These are phyloP conservation scores for Xylaria sp. DNA, from an alignment of 2,329 filamentous ascomycete species.

Conservation along the genomic window DNA sequence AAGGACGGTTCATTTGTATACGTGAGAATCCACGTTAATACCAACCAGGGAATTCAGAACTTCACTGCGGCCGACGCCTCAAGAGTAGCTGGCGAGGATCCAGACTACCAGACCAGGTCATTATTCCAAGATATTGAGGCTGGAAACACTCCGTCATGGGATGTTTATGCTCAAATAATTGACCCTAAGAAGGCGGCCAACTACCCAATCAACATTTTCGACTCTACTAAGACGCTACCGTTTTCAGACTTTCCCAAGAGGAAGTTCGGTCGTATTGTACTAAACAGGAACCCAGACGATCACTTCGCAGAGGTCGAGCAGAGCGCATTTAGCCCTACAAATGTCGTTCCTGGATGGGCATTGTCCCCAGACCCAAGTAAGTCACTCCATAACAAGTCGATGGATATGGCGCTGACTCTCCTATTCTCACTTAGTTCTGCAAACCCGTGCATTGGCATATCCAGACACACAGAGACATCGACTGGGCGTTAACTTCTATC, in stretches of 20 bases:
- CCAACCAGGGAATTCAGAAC: conserved; percentile 58
- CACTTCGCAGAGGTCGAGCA: conserved; percentile 61
- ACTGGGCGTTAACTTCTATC: conserved; percentile 64
- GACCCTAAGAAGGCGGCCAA: conserved; percentile 60
- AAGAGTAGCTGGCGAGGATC: conserved; percentile 56
- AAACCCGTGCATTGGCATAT: conserved; percentile 65
- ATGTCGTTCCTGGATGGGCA: conserved; percentile 64
- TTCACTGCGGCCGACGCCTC: conserved; percentile 54
- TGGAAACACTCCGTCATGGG: conserved; percentile 61
- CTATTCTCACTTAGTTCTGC: conserved; percentile 53
- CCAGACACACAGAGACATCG: conserved; percentile 67
- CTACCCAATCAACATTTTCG: conserved; percentile 62
- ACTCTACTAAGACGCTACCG: conserved; percentile 66
- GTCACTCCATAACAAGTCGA: background rate
- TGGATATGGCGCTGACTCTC: background rate
- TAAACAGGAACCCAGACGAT: conserved; percentile 58
- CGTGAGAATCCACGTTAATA: conserved; percentile 56
- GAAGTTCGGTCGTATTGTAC: conserved; percentile 60
- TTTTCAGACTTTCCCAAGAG: conserved; percentile 60
- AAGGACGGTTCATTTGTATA: conserved; percentile 36
- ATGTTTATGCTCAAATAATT: conserved; percentile 65
- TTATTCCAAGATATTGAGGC: conserved; percentile 57
- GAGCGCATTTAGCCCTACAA: conserved; percentile 66
- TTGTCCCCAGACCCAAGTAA: conserved; percentile 60
- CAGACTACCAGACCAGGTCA: conserved; percentile 57